Percentiles rank a stretch among this genome's conserved stretches.
Conservation (phyloP, 257 asterid genomes). For the Salvia hispanica region DNA sequence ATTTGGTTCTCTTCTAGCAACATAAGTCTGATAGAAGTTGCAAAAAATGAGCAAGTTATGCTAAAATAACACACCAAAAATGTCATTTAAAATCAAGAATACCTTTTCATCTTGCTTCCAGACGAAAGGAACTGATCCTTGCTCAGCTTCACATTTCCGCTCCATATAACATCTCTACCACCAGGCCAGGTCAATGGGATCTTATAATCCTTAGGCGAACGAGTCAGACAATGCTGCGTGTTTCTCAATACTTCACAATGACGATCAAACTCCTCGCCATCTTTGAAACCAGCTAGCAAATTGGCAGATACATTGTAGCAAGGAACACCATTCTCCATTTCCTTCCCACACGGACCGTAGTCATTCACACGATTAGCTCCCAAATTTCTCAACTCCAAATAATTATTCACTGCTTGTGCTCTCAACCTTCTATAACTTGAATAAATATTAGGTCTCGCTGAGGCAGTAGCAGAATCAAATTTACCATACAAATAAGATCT, state of each 20-base stretch:
- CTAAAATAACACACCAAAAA: background rate
- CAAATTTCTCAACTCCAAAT: conserved; percentile 55
- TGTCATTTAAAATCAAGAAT: conserved; percentile 15
- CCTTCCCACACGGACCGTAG: conserved; percentile 68
- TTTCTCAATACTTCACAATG: conserved; percentile 71
- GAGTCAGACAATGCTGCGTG: conserved; percentile 65
- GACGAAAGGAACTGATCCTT: conserved; percentile 98
- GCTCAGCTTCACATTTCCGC: conserved; percentile 86
- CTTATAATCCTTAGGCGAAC: conserved; percentile 90
- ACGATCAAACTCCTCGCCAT: conserved; percentile 91
- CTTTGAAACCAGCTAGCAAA: conserved; percentile 64
- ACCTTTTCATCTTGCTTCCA: conserved; percentile 98
- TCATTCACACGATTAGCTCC: conserved; percentile 53
- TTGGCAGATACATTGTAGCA: conserved; percentile 88
- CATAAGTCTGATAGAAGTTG: conserved; percentile 69
- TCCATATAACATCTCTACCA: conserved; percentile 88
- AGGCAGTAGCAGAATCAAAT: background rate
- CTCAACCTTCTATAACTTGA: conserved; percentile 58
- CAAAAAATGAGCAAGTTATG: conserved; percentile 19
- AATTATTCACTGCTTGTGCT: conserved; percentile 69
- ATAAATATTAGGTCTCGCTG: background rate
- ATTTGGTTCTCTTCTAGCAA: conserved; percentile 96
- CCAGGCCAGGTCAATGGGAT: conserved; percentile 87
- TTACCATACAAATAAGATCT: background rate
- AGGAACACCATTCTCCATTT: conserved; percentile 81